Conservation (phyloP, 148 eudicot genomes). For the Silene conica region DNA sequence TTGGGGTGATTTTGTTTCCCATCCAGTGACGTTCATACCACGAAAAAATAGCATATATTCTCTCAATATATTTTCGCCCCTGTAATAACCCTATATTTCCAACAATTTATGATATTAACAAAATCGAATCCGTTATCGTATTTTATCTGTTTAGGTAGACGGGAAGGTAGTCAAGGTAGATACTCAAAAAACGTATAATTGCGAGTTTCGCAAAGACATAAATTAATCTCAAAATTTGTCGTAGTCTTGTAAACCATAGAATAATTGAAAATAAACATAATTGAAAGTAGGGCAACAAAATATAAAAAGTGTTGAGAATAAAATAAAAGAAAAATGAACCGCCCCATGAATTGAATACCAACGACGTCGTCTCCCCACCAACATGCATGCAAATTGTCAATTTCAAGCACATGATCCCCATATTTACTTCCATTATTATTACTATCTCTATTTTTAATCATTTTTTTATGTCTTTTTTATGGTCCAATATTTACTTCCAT, state of each 20-base stretch:
- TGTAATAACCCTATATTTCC: too few relatives aligned
- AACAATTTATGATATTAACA: too few relatives aligned
- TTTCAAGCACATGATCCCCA: constrained; percentile 15
- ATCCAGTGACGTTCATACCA: too few relatives aligned
- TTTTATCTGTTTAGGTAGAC: neutral
- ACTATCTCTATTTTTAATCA: too few relatives aligned
- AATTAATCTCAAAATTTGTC: neutral
- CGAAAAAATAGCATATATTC: too few relatives aligned
- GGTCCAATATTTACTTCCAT: neutral
- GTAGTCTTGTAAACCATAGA: neutral
- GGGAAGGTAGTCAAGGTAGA: neutral
- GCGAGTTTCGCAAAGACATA: neutral
- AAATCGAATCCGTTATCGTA: too few relatives aligned
- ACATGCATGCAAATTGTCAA: constrained; percentile 12
- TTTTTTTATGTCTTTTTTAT: neutral
- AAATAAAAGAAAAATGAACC: constrained; percentile 1
- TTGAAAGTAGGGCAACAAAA: neutral
- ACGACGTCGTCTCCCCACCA: constrained; percentile 15
- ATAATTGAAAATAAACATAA: neutral
- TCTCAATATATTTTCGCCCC: too few relatives aligned
- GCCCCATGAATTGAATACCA: constrained; percentile 14
- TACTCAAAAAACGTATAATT: neutral
- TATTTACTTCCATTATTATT: constrained; percentile 2
- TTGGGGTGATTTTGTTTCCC: too few relatives aligned
- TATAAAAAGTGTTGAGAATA: neutral